Evolutionary conservation across 1,284 basidiomycete species (phyloP), one percentile per base, ranked within the genome.

Genomic region (Kalmanozyma brasiliensis): DNA sequence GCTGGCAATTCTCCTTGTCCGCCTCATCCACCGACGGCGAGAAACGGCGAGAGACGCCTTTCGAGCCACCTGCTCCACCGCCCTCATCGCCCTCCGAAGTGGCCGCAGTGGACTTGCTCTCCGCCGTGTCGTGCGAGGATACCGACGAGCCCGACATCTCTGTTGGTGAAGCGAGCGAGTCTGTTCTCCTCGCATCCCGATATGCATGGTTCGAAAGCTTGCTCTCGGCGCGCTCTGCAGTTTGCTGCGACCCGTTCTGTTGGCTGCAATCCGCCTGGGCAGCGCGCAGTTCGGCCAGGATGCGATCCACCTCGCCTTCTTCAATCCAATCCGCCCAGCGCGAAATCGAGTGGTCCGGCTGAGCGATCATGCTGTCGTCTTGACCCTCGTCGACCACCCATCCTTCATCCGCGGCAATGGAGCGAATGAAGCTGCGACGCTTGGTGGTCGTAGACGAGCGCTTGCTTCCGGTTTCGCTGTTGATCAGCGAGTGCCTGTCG

Each of bases 221-320:
- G n/a, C n/a, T n/a, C n/a, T n/a, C n/a, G n/a, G n/a, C n/a, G n/a
- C n/a, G n/a, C n/a, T n/a, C n/a, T n/a, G n/a, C n/a, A n/a, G n/a
- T n/a, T n/a, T n/a, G n/a, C n/a, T n/a, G n/a, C n/a, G n/a, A n/a
- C n/a, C 19, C 42, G n/a, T 44, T 10, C 43, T 23, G 26, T 23
- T 38, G 24, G 23, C 38, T 11, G 20, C 32, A n/a, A 35, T 32
- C 40, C 3, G 59, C 20, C 45, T 58, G 61, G 0, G 55, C 55
- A 20, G 49, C 55, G 1, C 41, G 16, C 1, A 58, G 37, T 35
- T 58, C 55, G 1, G 61, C 51, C 4, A 64, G 29, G 1, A 57
- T 55, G 1, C 32, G 24, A 33, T 64, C 61, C 19, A 64, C 51
- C 32, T 62, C 43, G 16, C 45, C 36, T n/a, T 67, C 52, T 34